Evolutionary conservation across 352 stramenopile species (phyloP).

Genomic region (Globisporangium cederbergense): DNA sequence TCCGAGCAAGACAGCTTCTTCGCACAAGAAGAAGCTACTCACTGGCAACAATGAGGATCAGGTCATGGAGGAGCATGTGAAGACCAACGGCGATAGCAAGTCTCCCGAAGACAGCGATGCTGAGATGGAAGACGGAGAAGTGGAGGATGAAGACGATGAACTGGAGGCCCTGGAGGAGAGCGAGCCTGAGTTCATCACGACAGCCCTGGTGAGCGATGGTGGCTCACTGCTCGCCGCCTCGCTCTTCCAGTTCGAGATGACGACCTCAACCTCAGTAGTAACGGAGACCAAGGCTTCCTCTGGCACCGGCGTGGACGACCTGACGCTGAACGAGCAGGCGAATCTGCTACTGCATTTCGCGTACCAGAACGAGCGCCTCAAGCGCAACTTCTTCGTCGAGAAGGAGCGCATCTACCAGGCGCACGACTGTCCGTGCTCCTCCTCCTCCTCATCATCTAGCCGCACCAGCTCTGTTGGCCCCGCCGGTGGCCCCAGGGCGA

Average conservation of each 20-base stretch:
- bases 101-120: slow-evolving; percentile 15
- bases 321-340: slow-evolving; percentile 30
- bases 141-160: slow-evolving; percentile 24
- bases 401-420: slow-evolving; percentile 46
- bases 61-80: neutral
- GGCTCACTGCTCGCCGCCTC: slow-evolving; percentile 36
- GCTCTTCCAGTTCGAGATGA: slow-evolving; percentile 37
- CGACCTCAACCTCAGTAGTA: neutral
- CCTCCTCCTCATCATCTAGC: slow-evolving; percentile 13
- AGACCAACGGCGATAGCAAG: neutral
- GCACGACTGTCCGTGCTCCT: slow-evolving; percentile 37
- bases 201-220: slow-evolving; percentile 37
- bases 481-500: slow-evolving; percentile 13
- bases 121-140: slow-evolving; percentile 16
- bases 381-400: slow-evolving; percentile 44
- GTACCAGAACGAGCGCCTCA: slow-evolving; percentile 43
- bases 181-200: slow-evolving; percentile 36
- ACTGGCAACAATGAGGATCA: neutral
- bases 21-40: neutral
- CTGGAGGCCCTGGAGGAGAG: slow-evolving; percentile 36
- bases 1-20: neutral
- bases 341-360: slow-evolving; percentile 44
- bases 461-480: neutral
- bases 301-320: slow-evolving; percentile 4
- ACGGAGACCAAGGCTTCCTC: neutral